Conservation (phyloP, 2,329 filamentous ascomycete genomes). For the Botrytis aclada region DNA sequence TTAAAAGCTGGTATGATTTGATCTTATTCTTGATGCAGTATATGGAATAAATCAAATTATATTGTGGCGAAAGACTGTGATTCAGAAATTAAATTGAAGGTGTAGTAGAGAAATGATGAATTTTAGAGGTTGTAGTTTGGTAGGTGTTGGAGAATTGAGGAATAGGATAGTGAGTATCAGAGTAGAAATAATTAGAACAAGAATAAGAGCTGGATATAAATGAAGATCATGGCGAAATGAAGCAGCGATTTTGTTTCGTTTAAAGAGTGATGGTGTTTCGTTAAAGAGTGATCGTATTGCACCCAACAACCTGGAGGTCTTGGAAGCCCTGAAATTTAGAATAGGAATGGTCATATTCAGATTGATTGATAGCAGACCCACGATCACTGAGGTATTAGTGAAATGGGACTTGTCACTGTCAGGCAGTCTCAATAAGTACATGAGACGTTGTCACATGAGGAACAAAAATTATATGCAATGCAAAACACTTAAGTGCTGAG, state of each 20-base stretch:
- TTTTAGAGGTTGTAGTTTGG: not conserved
- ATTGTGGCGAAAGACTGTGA: not conserved
- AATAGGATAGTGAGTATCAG: rapidly evolving
- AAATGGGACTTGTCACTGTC: not conserved
- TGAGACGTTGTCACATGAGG: not conserved
- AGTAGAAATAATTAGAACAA: not conserved
- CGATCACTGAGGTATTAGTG: not conserved
- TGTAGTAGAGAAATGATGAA: too few relatives aligned
- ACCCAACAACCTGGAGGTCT: not conserved
- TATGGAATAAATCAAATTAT: rapidly evolving
- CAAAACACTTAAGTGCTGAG: not conserved
- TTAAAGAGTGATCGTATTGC: not conserved
- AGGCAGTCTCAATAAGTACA: not conserved
- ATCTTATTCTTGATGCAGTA: not conserved
- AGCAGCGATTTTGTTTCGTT: rapidly evolving
- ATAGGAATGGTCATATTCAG: not conserved
- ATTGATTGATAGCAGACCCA: too few relatives aligned
- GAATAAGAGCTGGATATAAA: not conserved
- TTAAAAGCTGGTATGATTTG: not conserved
- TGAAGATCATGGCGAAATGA: rapidly evolving
- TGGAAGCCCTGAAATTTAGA: not conserved
- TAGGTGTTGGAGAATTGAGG: rapidly evolving
- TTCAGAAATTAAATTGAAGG: rapidly evolving
- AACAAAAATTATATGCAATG: not conserved
- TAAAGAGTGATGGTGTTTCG: too few relatives aligned